These are phyloP conservation scores for Isatis lusitanica DNA, from an alignment of 441 rosid genomes.

Conservation along the genomic window DNA sequence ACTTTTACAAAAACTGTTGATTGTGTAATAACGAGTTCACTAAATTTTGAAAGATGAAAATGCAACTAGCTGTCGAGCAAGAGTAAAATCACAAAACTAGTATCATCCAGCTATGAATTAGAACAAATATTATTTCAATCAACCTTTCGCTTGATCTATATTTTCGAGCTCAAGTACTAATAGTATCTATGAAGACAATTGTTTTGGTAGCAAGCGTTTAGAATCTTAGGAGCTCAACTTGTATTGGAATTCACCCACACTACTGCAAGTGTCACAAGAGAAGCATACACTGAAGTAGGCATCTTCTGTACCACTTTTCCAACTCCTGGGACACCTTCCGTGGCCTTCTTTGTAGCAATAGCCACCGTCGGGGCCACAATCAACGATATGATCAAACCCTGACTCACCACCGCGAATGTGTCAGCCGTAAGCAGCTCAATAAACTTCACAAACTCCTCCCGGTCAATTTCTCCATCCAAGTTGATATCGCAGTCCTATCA, in stretches of 20 bases:
- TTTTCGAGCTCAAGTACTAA: neutral
- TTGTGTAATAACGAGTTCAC: neutral
- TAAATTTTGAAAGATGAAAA: neutral
- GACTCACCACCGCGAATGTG: conserved; percentile 64
- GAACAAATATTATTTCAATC: neutral
- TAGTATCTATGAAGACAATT: neutral
- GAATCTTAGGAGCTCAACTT: conserved; percentile 20
- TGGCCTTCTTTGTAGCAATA: conserved; percentile 75
- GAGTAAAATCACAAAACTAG: neutral
- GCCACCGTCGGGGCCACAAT: conserved; percentile 89
- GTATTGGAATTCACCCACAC: conserved; percentile 40
- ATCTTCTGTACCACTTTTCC: conserved; percentile 80
- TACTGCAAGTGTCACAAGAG: conserved; percentile 75
- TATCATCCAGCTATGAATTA: neutral
- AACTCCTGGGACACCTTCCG: conserved; percentile 83
- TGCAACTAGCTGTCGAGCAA: neutral
- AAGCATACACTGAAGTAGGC: conserved; percentile 79
- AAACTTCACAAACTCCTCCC: conserved; percentile 77
- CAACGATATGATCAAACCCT: conserved; percentile 73
- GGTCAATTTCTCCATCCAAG: conserved; percentile 73
- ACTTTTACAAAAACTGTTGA: neutral
- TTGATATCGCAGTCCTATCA: conserved; percentile 67
- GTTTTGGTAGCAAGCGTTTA: neutral
- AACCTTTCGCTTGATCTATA: neutral
- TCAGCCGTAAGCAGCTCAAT: conserved; percentile 59